Conservation (phyloP, 495 filamentous ascomycete genomes). For the Trichoderma gamsii region DNA sequence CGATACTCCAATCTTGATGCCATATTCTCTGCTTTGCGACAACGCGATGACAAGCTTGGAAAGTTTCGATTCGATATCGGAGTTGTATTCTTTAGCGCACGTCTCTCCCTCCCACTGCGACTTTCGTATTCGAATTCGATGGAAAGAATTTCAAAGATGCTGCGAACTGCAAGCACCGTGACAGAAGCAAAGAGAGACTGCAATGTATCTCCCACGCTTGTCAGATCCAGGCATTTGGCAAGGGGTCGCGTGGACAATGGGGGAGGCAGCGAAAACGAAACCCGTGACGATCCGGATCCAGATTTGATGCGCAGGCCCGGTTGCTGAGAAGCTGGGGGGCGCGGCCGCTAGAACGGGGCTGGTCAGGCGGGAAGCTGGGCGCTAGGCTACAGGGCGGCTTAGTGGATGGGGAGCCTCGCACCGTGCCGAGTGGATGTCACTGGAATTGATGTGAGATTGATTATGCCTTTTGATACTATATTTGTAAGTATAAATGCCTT, state of each 20-base stretch:
- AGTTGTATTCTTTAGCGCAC: too few relatives aligned
- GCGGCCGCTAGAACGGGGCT: not conserved
- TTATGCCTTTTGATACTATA: too few relatives aligned
- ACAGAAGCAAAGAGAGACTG: not conserved
- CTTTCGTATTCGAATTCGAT: too few relatives aligned
- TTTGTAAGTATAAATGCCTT: too few relatives aligned
- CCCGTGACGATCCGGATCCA: slow-evolving; percentile 1
- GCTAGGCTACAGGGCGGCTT: not conserved
- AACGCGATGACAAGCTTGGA: not conserved
- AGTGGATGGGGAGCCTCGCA: not conserved
- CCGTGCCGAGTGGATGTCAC: too few relatives aligned
- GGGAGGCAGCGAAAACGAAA: not conserved
- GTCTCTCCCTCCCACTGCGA: too few relatives aligned
- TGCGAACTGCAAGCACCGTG: not conserved
- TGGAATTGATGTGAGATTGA: too few relatives aligned
- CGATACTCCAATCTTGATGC: not conserved
- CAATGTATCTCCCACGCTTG: not conserved
- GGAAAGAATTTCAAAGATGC: not conserved
- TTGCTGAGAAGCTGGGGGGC: not conserved
- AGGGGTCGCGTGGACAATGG: not conserved
- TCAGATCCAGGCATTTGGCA: not conserved
- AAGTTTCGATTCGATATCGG: too few relatives aligned
- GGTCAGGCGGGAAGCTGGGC: not conserved
- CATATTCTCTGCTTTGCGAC: not conserved
- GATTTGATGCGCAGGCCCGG: not conserved